phyloP scores from a whole-genome alignment of 345 rosid genomes.

The Gossypium longicalyx region DNA sequence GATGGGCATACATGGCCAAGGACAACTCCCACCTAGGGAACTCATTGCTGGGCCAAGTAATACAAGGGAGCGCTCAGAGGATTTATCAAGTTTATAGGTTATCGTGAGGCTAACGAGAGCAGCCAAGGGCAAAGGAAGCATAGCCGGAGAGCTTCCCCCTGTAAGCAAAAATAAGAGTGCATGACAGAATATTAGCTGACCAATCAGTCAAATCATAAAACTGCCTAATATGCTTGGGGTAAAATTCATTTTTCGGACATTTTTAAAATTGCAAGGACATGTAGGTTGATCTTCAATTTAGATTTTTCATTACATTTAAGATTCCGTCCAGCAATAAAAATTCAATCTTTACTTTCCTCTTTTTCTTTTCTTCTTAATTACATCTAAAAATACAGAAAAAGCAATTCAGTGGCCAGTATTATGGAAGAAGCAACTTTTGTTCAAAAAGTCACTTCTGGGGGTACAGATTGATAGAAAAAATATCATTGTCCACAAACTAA shows the following conservation, averaged over 20 bases:
- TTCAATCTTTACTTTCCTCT: background rate
- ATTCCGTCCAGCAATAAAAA: background rate
- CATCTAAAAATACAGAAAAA: background rate
- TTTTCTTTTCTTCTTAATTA: constrained; percentile 3
- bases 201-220: background rate
- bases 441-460: constrained; percentile 57
- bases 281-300: background rate
- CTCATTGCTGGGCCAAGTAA: constrained; percentile 70
- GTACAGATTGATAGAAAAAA: constrained; percentile 29
- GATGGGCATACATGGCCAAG: constrained; percentile 98
- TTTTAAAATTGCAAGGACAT: background rate
- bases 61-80: constrained; percentile 61
- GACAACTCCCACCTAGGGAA: constrained; percentile 80
- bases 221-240: background rate
- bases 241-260: constrained; percentile 1
- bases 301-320: background rate
- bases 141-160: constrained; percentile 80
- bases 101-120: constrained; percentile 91
- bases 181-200: constrained; percentile 4
- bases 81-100: constrained; percentile 84
- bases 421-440: constrained; percentile 36
- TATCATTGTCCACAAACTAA: constrained; percentile 2
- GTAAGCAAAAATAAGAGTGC: constrained; percentile 22
- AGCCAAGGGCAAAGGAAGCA: constrained; percentile 95
- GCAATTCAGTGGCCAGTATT: background rate